A percentile compares a stretch with the other conserved stretches of the same genome.
These are phyloP conservation scores for Fusarium tuaranense DNA, from an alignment of 2,329 filamentous ascomycete genomes.

Conservation along the genomic window DNA sequence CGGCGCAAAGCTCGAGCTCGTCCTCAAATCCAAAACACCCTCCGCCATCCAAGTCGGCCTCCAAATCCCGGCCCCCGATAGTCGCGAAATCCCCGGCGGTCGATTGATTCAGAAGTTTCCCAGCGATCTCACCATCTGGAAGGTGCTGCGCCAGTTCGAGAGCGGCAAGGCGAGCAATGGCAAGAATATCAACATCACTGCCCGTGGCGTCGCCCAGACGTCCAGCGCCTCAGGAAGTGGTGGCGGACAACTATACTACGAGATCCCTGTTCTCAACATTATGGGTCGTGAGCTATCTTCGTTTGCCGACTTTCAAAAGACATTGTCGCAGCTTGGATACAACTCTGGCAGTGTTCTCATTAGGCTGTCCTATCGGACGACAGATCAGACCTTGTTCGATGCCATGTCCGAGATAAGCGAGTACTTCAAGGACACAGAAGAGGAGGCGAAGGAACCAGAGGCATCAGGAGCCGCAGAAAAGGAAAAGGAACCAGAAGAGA, in stretches of 20 bases:
- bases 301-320: conserved; percentile 89
- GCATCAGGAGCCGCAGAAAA: conserved; percentile 8
- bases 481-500: conserved; percentile 16
- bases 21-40: conserved; percentile 86
- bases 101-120: conserved; percentile 87
- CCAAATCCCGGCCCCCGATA: conserved; percentile 81
- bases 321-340: conserved; percentile 85
- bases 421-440: conserved; percentile 73
- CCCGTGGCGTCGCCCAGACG: conserved; percentile 77
- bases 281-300: conserved; percentile 83
- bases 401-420: conserved; percentile 85
- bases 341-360: conserved; percentile 86
- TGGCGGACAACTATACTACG: conserved; percentile 86
- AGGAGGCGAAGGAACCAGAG: conserved; percentile 31
- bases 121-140: conserved; percentile 89
- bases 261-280: conserved; percentile 86
- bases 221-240: conserved; percentile 63
- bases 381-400: conserved; percentile 82
- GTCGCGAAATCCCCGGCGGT: conserved; percentile 69
- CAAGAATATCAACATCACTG: conserved; percentile 82
- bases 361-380: conserved; percentile 80
- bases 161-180: conserved; percentile 73
- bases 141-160: conserved; percentile 90
- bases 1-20: conserved; percentile 92
- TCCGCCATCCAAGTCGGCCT: conserved; percentile 90